Evolutionary conservation across 1,284 basidiomycete genomes (phyloP), one percentile per base, ranked within the genome.

Genomic region (Ganoderma multipileum): DNA sequence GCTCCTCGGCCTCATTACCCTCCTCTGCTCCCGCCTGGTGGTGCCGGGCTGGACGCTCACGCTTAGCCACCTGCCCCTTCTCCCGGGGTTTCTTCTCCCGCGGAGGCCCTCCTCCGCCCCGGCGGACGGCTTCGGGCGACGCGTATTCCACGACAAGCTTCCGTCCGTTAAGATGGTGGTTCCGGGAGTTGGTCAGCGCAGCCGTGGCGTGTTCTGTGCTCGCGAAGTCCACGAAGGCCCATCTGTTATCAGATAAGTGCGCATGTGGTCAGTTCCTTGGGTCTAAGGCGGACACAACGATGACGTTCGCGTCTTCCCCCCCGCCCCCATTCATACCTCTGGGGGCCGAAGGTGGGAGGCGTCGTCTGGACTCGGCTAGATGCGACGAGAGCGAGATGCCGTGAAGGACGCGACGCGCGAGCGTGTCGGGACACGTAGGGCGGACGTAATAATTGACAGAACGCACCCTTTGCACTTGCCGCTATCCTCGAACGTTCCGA

Each of bases 401-500:
- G 28, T 11, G 16, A 44, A 28, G 38, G 41, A 33, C 33, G 41
- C 52, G 44, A 63, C 50, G 33, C 50, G 54, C 18, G 41, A 47
- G 23, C 36, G 63, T 5, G 33, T 18, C 12, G 14, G 28, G 11
- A 60, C 23, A 60, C 36, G 23, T 39, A 12, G 58, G 16, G 7
- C 12, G 23, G 47, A 52, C 47, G 47, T 52, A 52, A 52, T 52
- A 26, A 14, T 26, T 39, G 23, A 26, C 36, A 20, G 50, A 30
- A 80, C 86, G 72, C 78, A 98, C 94, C 97, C 97, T 86, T 99
- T 99, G 82, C 97, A 99, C 71, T 91, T 84, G 7, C 96, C 96
- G 65, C 89, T 93, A 79, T 99, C 97, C 79, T 99, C 95, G 74
- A 99, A 99, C 20, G 96, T 96, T 1, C 95, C 96, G 86, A 99